These are phyloP conservation scores for Priceomyces castillae DNA, from an alignment of 805 yeast genomes.

Conservation along the genomic window DNA sequence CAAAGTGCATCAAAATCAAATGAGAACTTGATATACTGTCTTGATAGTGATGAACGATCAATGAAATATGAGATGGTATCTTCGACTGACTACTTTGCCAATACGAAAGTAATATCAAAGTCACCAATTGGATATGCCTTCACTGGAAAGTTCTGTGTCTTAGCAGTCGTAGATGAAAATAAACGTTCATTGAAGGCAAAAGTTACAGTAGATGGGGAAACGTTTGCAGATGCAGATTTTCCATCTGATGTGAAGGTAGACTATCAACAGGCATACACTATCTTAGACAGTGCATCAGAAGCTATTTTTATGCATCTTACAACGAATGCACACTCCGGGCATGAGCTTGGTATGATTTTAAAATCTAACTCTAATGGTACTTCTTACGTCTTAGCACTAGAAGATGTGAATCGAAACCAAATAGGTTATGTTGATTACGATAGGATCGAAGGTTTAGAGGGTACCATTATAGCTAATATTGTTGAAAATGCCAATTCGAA, in stretches of 20 bases:
- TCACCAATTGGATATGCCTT: constrained; percentile 71
- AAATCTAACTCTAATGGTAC: constrained; percentile 94
- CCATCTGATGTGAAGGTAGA: constrained; percentile 63
- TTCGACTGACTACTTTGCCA: constrained; percentile 52
- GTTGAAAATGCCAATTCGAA: constrained; percentile 52
- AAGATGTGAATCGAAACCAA: constrained; percentile 69
- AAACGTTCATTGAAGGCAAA: constrained; percentile 53
- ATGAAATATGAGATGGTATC: constrained; percentile 37
- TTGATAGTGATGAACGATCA: constrained; percentile 37
- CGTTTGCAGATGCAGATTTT: constrained; percentile 74
- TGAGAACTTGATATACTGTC: constrained; percentile 63
- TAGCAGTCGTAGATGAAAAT: constrained; percentile 56
- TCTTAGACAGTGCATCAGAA: constrained; percentile 67
- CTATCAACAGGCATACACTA: constrained; percentile 57
- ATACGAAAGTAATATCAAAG: constrained; percentile 44
- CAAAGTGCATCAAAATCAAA: constrained; percentile 29
- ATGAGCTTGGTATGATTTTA: constrained; percentile 74
- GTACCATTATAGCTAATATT: constrained; percentile 70
- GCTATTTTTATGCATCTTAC: constrained; percentile 84
- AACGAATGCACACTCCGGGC: constrained; percentile 46
- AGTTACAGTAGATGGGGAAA: constrained; percentile 74
- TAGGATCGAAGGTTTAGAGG: constrained; percentile 77
- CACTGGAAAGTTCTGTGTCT: constrained; percentile 68
- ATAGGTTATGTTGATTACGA: constrained; percentile 88
- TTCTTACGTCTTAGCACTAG: constrained; percentile 65